A percentile compares a stretch with the other conserved stretches of the same genome.
Conservation (phyloP, 2,329 filamentous ascomycete species). For the Pyrenophora tritici-repentis region DNA sequence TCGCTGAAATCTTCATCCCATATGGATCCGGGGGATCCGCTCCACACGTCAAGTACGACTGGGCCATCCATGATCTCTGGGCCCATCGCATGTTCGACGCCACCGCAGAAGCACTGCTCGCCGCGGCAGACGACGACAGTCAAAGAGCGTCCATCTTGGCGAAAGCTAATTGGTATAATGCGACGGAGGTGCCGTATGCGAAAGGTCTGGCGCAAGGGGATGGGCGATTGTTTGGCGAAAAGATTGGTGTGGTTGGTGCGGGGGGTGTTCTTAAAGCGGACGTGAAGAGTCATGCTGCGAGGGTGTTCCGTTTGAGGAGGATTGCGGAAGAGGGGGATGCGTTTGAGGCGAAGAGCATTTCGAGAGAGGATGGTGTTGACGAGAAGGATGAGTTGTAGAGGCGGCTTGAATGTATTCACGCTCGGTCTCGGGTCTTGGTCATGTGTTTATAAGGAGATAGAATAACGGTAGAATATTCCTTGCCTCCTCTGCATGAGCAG, state of each 20-base stretch:
- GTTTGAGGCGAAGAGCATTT: constrained; percentile 32
- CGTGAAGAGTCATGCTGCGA: constrained; percentile 29
- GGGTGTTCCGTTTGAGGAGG: constrained; percentile 25
- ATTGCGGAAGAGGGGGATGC: constrained; percentile 24
- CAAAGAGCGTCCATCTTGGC: constrained; percentile 19
- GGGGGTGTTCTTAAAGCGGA: constrained; percentile 21
- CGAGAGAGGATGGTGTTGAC: constrained; percentile 10
- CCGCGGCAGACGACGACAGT: constrained; percentile 8
- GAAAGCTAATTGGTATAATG: constrained; percentile 31
- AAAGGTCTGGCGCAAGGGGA: constrained; percentile 25
- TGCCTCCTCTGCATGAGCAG: no score
- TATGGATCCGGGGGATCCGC: constrained; percentile 32
- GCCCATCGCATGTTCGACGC: constrained; percentile 25
- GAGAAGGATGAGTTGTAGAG: constrained; percentile 26
- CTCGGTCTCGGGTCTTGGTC: no score
- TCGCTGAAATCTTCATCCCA: constrained; percentile 31
- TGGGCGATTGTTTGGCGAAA: constrained; percentile 28
- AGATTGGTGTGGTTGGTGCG: constrained; percentile 27
- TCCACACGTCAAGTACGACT: constrained; percentile 29
- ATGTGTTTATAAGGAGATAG: no score
- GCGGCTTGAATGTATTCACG: no score
- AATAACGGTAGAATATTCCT: no score
- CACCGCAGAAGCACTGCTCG: constrained; percentile 21
- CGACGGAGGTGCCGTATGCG: constrained; percentile 26
- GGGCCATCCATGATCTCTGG: constrained; percentile 33